Conservation (phyloP, 2,329 filamentous ascomycete species). For the Monilinia polystroma region DNA sequence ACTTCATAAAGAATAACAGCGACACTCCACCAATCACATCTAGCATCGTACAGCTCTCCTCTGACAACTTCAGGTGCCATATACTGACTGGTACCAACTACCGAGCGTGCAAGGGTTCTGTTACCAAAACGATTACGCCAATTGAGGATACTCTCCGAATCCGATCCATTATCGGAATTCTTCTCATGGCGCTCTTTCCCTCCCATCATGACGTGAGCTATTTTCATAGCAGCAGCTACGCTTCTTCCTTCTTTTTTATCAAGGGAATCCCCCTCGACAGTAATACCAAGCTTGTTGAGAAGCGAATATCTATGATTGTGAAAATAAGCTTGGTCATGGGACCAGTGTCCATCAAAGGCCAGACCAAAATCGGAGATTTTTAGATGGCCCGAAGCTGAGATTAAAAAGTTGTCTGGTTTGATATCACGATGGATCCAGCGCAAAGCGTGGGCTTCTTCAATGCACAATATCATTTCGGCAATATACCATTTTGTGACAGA, state of each 20-base stretch:
- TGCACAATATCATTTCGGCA: constrained; percentile 92
- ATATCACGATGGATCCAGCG: constrained; percentile 93
- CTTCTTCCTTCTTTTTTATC: constrained; percentile 59
- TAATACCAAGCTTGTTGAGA: constrained; percentile 71
- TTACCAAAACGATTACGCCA: constrained; percentile 70
- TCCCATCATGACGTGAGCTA: constrained; percentile 44
- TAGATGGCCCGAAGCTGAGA: constrained; percentile 81
- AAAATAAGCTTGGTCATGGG: constrained; percentile 85
- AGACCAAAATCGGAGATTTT: constrained; percentile 97
- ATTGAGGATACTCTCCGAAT: constrained; percentile 55
- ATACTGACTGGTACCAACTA: constrained; percentile 95
- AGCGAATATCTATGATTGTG: constrained; percentile 78
- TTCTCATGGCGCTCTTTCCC: constrained; percentile 44
- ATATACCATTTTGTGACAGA: constrained; percentile 80
- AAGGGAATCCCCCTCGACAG: constrained; percentile 69
- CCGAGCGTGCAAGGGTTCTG: constrained; percentile 73
- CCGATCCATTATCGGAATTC: constrained; percentile 34
- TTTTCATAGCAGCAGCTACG: constrained; percentile 43
- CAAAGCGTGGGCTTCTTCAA: constrained; percentile 87
- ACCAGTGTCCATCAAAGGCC: constrained; percentile 93
- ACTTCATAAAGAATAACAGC: constrained; percentile 89
- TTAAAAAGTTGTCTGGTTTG: constrained; percentile 96
- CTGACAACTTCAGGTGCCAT: constrained; percentile 94
- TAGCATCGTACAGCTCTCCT: constrained; percentile 80
- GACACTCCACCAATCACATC: constrained; percentile 97